A percentile compares a stretch with the other conserved stretches of the same genome.
Evolutionary conservation across 2,329 filamentous ascomycete genomes (phyloP).

Genomic region (Talaromyces rugulosus): DNA sequence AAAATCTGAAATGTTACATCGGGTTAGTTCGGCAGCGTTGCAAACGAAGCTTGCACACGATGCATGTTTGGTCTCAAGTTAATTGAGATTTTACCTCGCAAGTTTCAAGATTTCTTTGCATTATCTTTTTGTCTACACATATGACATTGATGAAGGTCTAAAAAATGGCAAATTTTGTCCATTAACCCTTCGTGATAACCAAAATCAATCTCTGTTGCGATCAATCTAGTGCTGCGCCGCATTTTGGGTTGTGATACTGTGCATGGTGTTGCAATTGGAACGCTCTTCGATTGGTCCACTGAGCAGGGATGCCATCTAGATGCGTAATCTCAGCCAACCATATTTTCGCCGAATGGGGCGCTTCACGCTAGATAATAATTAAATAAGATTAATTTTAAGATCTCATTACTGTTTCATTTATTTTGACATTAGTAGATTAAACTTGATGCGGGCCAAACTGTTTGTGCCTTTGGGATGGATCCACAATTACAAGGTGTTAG

Average conservation of each 20-base stretch:
- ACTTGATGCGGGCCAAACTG: too few relatives aligned
- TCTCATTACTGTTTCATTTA: background rate
- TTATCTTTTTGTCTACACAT: background rate
- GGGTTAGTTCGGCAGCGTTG: background rate
- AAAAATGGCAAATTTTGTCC: background rate
- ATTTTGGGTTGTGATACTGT: background rate
- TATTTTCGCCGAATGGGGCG: background rate
- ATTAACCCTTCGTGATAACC: background rate
- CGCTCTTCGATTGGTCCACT: background rate
- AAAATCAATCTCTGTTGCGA: background rate
- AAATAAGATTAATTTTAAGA: background rate
- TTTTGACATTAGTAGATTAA: background rate
- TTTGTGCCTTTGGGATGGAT: too few relatives aligned
- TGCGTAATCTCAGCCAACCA: background rate
- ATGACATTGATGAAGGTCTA: too few relatives aligned
- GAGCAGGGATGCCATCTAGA: background rate
- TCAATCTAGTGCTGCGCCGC: background rate
- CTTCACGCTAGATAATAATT: background rate
- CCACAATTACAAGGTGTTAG: too few relatives aligned
- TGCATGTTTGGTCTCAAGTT: background rate
- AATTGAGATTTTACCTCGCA: background rate
- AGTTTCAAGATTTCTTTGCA: background rate
- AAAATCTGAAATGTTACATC: background rate
- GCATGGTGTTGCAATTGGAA: background rate
- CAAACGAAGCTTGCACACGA: background rate